phyloP scores from a whole-genome alignment of 768 basidiomycete genomes.

The Russula sp. region DNA sequence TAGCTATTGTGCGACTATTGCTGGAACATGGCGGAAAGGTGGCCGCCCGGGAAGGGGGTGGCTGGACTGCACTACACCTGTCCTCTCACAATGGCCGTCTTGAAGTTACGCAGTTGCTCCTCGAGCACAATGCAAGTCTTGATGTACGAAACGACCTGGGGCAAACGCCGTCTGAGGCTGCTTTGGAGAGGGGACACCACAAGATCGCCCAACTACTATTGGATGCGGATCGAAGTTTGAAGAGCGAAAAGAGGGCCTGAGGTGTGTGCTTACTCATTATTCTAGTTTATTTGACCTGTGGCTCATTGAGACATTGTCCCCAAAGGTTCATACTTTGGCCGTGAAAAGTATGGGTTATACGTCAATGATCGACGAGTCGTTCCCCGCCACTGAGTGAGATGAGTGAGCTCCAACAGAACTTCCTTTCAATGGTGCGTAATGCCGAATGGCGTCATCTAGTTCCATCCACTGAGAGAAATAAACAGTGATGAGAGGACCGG shows the following conservation, averaged over 20 bases:
- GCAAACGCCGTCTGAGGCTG: background rate
- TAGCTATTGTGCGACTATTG: background rate
- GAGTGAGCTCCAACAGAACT: background rate
- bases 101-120: background rate
- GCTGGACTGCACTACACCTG: background rate
- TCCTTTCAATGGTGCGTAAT: background rate
- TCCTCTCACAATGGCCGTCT: background rate
- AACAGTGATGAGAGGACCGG: background rate
- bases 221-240: background rate
- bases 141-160: background rate
- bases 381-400: background rate
- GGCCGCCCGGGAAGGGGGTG: background rate
- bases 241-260: background rate
- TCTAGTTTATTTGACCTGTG: background rate
- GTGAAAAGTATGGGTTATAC: background rate
- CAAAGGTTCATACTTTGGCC: background rate
- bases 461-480: background rate
- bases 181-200: background rate
- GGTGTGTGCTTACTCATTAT: background rate
- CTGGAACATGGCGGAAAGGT: background rate
- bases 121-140: background rate
- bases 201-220: background rate
- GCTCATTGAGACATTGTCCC: background rate
- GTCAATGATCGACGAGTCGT: background rate
- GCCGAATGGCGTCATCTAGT: background rate